Base-by-base conservation (phyloP, 2,329 filamentous ascomycete species). In the Huntiella bhutanensis region DNA sequence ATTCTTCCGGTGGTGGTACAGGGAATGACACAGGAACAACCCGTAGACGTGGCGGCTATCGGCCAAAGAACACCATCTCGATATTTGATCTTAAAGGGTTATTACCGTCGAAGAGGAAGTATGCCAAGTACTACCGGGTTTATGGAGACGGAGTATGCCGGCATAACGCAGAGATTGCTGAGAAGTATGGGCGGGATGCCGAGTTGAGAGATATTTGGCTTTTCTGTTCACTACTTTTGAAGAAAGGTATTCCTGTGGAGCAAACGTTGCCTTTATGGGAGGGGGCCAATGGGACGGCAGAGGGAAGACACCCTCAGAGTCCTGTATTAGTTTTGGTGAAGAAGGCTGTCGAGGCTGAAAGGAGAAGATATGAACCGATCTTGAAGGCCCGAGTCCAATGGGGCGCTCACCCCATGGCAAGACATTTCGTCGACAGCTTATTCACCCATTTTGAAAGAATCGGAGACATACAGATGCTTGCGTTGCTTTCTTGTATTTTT, bases 161-260 rank as follows among this genome's bases (percentile, higher is more conserved):
- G 39, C 80, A 92, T 55, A 98, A 98, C 59, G 83, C 86, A 6
- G 63, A 64, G 1, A 76, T 92, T 40, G 87, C 88, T 6, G 70
- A 76, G 53, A 77, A 75, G 51, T 70, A 80, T 53, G 82, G 80
- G 4, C 72, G 75, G 4, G 37, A 41, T 52, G 59, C 67, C 11
- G 83, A 94, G 52, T 62, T 92, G 28, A 79, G 81, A 19, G 75
- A 85, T 53, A 73, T 93, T 5, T 98, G 91, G 91, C 75, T 73
- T 42, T 80, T 95, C 52, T 68, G 85, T 46, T 79, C 75, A 13
- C 66, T 95, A 49, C 67, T 96, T 4, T 64, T 96, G 40, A 76
- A 77, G 52, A 81, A 82, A 53, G 76, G 84, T 39, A 77, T 87
- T 22, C 82, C 81, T 1, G 64, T 88, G 3, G 71, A 80, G 53